A percentile compares a stretch with the other conserved stretches of the same genome.
phyloP scores from a whole-genome alignment of 2,329 filamentous ascomycete genomes.

The Microdochium trichocladiopsis region DNA sequence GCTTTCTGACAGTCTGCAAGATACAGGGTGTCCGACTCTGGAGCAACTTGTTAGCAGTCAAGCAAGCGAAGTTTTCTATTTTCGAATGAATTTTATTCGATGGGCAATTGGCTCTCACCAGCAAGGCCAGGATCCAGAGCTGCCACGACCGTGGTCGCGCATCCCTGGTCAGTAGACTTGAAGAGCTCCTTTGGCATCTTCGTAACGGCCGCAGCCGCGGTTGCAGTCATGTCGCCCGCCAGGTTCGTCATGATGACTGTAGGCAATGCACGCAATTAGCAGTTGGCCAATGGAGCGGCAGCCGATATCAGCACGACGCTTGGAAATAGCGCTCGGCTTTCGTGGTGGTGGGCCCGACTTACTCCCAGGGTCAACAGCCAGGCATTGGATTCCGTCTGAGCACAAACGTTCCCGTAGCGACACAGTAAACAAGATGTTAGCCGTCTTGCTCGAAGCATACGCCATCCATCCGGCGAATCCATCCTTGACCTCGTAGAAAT shows the following conservation, averaged over 20 bases:
- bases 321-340: neutral
- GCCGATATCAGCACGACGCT: neutral
- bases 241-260: conserved; percentile 7
- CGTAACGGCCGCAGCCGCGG: neutral
- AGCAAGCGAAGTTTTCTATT: too few species aligned
- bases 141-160: conserved; percentile 10
- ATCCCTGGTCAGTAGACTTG: conserved; percentile 13
- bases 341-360: conserved; percentile 2
- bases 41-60: conserved; percentile 8
- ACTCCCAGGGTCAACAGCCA: conserved; percentile 12
- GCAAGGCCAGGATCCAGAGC: conserved; percentile 9
- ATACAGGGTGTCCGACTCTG: conserved; percentile 4
- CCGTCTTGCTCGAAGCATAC: conserved; percentile 9
- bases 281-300: neutral
- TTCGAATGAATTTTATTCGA: neutral
- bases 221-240: conserved; percentile 2
- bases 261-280: neutral
- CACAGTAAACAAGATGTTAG: conserved; percentile 6
- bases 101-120: conserved; percentile 3
- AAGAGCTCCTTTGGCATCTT: neutral
- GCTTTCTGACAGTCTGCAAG: conserved; percentile 6
- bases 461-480: conserved; percentile 9
- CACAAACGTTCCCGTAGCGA: conserved; percentile 7
- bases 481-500: conserved; percentile 5
- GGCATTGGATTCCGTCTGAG: conserved; percentile 7